Evolutionary conservation across 1,284 basidiomycete species (phyloP), one percentile per base, ranked within the genome.

Genomic region (Cryptococcus sp.): DNA sequence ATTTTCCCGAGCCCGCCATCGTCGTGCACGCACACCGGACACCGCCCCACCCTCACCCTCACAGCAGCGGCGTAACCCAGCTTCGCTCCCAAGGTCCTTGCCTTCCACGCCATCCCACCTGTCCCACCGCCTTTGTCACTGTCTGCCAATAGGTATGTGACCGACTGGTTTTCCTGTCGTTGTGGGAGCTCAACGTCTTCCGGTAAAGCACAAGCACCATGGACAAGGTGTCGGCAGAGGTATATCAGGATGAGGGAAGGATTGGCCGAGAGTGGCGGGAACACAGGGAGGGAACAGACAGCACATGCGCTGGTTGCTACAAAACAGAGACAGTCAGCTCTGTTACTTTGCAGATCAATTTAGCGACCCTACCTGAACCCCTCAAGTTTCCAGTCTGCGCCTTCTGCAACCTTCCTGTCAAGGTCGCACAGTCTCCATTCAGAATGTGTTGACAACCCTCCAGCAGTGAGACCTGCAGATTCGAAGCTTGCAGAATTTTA

Each of bases 401-500:
- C 51, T 75, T 80, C 64, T 91, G 85, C 53, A 95, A 79, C 61
- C 80, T 80, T 50, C 80, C 79, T 2, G 87, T 86, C n/a, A 95
- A 81, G 42, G 84, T 82, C 1, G 84, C 81, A 64, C 87, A 87
- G 71, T 96, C 93, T 16, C 88, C 85, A 53, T 89, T 82, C 59
- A 96, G 72, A 53, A 96, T 91, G 1, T 84, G 85, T 74, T 91
- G 87, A 70, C 92, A 95, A 0, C 93, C 93, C 65, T 95, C 91
- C 46, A 96, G 79, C 4, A 97, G 77, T 1, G 89, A 92, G 15
- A 80, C 78, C 69, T 84, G 83, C 4, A 98, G 78, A 67, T 96
- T 91, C 71, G 95, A 97, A 68, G 97, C 93, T 60, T 94, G 91
- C 51, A 99, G 77, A 55, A 98, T 97, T 81, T 96, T 98, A 79